Percentiles rank a stretch among this genome's conserved stretches.
Evolutionary conservation across 1,139 yeast species (phyloP).

Genomic region (Sugiyamaella xylanicola): DNA sequence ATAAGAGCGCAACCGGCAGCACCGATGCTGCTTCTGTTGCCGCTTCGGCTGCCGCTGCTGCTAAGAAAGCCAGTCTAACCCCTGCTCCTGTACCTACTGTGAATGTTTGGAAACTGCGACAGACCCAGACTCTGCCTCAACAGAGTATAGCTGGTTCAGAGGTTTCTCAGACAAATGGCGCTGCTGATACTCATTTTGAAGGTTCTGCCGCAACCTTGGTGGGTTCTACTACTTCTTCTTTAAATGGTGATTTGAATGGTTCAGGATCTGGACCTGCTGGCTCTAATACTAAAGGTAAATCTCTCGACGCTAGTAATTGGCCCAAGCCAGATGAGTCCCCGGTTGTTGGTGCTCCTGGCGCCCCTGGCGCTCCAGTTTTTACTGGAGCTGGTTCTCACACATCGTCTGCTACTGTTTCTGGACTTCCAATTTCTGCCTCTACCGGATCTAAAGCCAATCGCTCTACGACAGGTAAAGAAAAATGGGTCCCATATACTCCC

Average conservation of each 20-base stretch:
- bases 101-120: constrained; percentile 44
- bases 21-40: constrained; percentile 29
- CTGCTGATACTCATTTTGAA: constrained; percentile 26
- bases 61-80: constrained; percentile 39
- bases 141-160: background rate
- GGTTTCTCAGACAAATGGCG: background rate
- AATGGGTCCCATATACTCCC: constrained; percentile 89
- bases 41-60: constrained; percentile 28
- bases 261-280: constrained; percentile 25
- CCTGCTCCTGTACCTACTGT: constrained; percentile 50
- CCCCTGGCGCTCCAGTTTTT: constrained; percentile 28
- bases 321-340: constrained; percentile 52
- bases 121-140: constrained; percentile 16
- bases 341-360: constrained; percentile 40
- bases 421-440: constrained; percentile 35
- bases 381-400: constrained; percentile 27
- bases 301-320: constrained; percentile 55
- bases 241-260: constrained; percentile 6
- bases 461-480: constrained; percentile 59
- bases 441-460: constrained; percentile 46
- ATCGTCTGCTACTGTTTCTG: constrained; percentile 43
- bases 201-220: too few relatives aligned
- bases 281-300: constrained; percentile 27
- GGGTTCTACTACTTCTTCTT: constrained; percentile 21
- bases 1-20: background rate